Evolutionary conservation across 2,329 filamentous ascomycete genomes (phyloP).

Genomic region (Alternaria triticina): DNA sequence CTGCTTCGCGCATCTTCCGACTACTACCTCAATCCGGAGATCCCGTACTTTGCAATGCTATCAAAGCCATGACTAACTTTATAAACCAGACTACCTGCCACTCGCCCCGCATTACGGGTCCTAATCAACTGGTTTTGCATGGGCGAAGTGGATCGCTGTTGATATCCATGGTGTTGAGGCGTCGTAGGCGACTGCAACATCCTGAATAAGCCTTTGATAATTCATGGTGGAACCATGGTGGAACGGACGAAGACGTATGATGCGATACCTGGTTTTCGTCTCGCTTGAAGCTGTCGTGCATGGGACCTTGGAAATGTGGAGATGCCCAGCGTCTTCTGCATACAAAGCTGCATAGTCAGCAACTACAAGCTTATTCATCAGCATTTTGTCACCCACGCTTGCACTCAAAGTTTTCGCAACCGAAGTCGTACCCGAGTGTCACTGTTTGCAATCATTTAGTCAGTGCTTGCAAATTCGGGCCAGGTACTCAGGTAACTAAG

Average conservation of each 20-base stretch:
- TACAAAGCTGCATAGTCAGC: conserved; percentile 23
- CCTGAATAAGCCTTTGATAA: conserved; percentile 33
- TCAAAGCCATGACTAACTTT: conserved; percentile 23
- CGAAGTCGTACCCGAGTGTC: neutral
- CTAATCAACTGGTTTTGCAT: neutral
- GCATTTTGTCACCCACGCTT: conserved; percentile 13
- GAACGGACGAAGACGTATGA: no score
- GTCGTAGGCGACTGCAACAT: neutral
- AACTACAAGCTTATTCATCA: conserved; percentile 26
- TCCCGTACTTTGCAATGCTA: conserved; percentile 1
- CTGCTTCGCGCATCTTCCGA: conserved; percentile 1
- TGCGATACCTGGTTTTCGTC: no score
- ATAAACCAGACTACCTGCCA: neutral
- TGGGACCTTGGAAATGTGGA: no score
- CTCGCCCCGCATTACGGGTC: neutral
- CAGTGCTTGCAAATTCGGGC: conserved; percentile 14
- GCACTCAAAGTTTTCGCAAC: no score
- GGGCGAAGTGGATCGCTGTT: neutral
- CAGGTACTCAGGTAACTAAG: neutral
- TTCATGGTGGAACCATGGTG: no score
- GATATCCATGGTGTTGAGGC: neutral
- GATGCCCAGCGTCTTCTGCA: conserved; percentile 13
- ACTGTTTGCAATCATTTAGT: conserved; percentile 8
- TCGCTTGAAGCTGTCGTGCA: conserved; percentile 19
- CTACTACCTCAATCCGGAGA: neutral